Evolutionary conservation across 345 rosid genomes (phyloP), one percentile per base, ranked within the genome.

Genomic region (Populus euphratica): DNA sequence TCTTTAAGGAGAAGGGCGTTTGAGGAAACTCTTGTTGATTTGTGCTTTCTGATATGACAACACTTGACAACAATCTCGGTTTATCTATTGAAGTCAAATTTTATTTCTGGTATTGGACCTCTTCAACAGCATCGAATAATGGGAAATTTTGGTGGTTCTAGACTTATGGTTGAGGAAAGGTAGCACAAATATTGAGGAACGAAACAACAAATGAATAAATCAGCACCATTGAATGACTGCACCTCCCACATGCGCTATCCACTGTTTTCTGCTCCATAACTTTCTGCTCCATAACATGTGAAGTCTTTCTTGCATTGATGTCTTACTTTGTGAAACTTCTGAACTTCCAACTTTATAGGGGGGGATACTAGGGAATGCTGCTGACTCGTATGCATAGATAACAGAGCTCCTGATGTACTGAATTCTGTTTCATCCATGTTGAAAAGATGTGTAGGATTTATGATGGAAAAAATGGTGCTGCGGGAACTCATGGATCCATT

Each of bases 381-480:
- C 96, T 77, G 97, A 93, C 82, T 95, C 93, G 96, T 93, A 76
- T 83, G 71, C 41, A 66, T 70, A 71, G 52, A 63, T 8, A 50
- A 14, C 44, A 75, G 70, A 76, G 77, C 27, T 76, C 47, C 39
- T 13, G 70, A 61, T 49, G 21, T 49, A 14, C 54, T 49, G 7
- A 71, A 76, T 74, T 76, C 31, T 79, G 18, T 84, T 78, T 80
- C 41, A 23, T 71, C 69, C 67, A 39, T 76, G 59, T 61, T 79
- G 68, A 77, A 70, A 76, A 95, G 98, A 82, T 93, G 98, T 76
- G 91, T 95, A 76, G 99, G 99, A 62, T 92, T 90, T 88, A 95
- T 93, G 90, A 92, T 95, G 96, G 99, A 92, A 25, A 93, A 95
- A 86, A 95, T 95, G 99, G 94, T 93, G 83, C 77, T 92, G 85